Evolutionary conservation across 2,329 filamentous ascomycete genomes (phyloP), one percentile per base, ranked within the genome.

Genomic region (Fonsecaea erecta): DNA sequence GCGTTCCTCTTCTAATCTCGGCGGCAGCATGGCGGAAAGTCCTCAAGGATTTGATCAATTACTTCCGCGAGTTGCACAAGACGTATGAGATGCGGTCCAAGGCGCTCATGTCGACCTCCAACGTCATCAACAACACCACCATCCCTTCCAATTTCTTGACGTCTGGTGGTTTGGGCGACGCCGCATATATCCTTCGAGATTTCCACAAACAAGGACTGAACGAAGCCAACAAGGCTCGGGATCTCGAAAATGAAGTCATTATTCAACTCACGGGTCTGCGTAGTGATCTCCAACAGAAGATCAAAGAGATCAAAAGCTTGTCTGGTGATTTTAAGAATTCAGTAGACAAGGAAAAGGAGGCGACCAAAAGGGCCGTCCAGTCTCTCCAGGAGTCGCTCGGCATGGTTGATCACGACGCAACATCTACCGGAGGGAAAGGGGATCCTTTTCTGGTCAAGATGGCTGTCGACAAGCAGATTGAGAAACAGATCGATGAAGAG

Each of bases 321-420:
- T 91, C 92, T 5, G 91, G 93, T 16, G 95, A 99, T 77, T 99
- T 99, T 80, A 97, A 97, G 80, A 99, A 97, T 75, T 91, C 90
- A 0, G 93, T 99, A 9, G 92, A 97, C 28, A 97, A 94, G 80
- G 95, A 98, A 78, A 94, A 96, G 82, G 93, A 97, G 21, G 82
- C 77, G 18, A 97, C 95, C 0, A 85, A 89, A 67, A 92, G 88
- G 75, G 89, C 90, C 16, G 91, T 98, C 28, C 88, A 88, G 60
- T 84, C 87, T 34, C 82, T 97, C n/a, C 89, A 95, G 69, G 93
- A 97, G 65, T 86, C 90, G 1, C 79, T 99, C 34, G 89, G 90
- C 16, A 86, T 92, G 71, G 88, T 89, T 48, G 93, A 97, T 74
- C 81, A 90, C 16, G 93, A 97, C 75, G 84, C 91, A 0, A 84